Evolutionary conservation across 1,284 basidiomycete genomes (phyloP).

Genomic region (Athelia psychrophila): DNA sequence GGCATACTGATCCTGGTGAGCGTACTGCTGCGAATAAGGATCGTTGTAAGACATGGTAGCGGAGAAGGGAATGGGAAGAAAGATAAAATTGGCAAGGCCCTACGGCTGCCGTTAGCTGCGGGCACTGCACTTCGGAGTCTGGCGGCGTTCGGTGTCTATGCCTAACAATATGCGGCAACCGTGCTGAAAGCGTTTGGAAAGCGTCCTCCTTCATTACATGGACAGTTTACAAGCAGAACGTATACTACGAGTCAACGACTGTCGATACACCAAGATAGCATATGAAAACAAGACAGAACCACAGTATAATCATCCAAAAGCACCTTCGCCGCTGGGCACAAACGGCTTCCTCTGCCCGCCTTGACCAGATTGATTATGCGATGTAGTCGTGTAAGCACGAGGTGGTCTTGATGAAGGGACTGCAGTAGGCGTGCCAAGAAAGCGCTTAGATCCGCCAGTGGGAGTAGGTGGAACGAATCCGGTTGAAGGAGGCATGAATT

Average conservation of each 20-base stretch:
- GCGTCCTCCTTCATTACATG: too few species aligned
- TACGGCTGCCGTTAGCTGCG: too few species aligned
- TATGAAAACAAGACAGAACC: constrained; percentile 14
- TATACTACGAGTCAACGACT: not conserved
- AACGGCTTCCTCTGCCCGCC: constrained; percentile 49
- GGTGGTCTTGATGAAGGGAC: constrained; percentile 24
- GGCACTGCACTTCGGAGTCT: too few species aligned
- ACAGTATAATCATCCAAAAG: constrained; percentile 3
- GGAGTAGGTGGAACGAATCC: constrained; percentile 22
- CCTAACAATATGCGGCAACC: too few species aligned
- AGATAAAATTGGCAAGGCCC: too few species aligned
- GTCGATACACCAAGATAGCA: constrained; percentile 14
- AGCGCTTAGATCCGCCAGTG: constrained; percentile 9
- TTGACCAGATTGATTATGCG: constrained; percentile 10
- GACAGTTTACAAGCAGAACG: not conserved
- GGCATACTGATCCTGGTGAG: constrained; percentile 28
- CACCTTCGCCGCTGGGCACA: constrained; percentile 27
- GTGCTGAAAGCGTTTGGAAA: too few species aligned
- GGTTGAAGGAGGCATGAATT: constrained; percentile 17
- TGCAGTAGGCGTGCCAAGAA: constrained; percentile 9
- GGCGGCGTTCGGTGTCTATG: too few species aligned
- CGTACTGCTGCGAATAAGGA: constrained; percentile 36
- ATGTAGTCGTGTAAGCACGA: constrained; percentile 16
- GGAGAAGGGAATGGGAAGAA: not conserved
- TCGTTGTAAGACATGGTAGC: constrained; percentile 43